Base-by-base conservation (phyloP, 495 filamentous ascomycete species). In the Podospora pseudoanserina region DNA sequence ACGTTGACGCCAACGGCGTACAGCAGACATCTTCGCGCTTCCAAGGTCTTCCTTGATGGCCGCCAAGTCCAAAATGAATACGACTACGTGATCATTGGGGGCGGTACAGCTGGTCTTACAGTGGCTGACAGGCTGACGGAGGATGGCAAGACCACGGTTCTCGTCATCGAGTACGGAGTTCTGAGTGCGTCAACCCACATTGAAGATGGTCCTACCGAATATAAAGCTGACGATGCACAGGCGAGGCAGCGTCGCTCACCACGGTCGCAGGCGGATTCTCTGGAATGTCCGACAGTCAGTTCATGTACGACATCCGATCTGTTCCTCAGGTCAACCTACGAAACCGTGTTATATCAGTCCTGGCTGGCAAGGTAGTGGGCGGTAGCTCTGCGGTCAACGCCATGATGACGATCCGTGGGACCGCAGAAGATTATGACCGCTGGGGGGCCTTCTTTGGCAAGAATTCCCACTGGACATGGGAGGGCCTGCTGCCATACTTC, bases 81-180 rank as follows among this genome's bases (percentile, higher is more conserved):
- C 79, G 93, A 97, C 81, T 96, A 93, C 75, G 80, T 97, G 68
- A 90, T 96, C 71, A 86, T 96, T 6, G 93, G 92, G 66, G 93
- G 92, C 60, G 93, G 93, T 71, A 96, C 93, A 26, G 92, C 93
- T 3, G 93, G 93, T 61, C 92, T 93, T 79, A 91, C 94, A 61
- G 90, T 97, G 74, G 93, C 92, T 2, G 78, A 82, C 39, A 78
- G 87, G 13, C 75, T 88, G 28, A 81, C 79, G 18, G 85, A 85
- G 53, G 76, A 82, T 67, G 72, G 77, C 11, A 67, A 76, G n/a
- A 73, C 76, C 1, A 70, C 73, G 0, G 81, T 89, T 1, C 71
- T 87, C 2, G 80, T 88, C 3, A 75, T 89, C 59, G 87, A 89
- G 71, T 72, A 73, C 44, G 75, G 75, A 55, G 15, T 67, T 18